A percentile compares a stretch with the other conserved stretches of the same genome.
These are phyloP conservation scores for Geotrichum aggregatum DNA, from an alignment of 1,139 yeast species.

Conservation along the genomic window DNA sequence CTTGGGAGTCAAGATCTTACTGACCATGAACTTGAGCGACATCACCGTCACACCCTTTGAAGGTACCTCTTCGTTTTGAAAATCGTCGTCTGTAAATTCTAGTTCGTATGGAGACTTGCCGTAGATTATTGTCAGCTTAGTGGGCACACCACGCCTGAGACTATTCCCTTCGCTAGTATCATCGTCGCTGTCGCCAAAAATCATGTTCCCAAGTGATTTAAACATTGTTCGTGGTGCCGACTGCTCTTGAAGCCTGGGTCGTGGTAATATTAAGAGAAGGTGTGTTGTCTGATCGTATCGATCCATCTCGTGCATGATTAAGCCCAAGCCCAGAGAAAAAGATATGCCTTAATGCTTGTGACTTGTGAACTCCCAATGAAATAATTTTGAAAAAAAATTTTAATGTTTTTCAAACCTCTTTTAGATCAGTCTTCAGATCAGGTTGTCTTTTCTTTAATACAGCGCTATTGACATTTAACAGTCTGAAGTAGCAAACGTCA, in stretches of 20 bases:
- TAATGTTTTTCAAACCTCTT: not conserved
- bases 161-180: not conserved
- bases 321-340: not conserved
- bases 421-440: not conserved
- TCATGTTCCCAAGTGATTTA: conserved; percentile 18
- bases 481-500: no score
- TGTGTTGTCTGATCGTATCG: not conserved
- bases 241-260: no score
- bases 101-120: conserved; percentile 15
- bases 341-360: not conserved
- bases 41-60: conserved; percentile 20
- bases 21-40: conserved; percentile 17
- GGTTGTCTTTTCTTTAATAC: no score
- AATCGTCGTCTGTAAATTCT: conserved; percentile 21
- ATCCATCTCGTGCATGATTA: no score
- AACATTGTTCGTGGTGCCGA: no score
- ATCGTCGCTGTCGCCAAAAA: conserved; percentile 9
- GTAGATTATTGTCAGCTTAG: conserved; percentile 14
- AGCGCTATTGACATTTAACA: no score
- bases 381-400: not conserved
- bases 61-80: conserved; percentile 18
- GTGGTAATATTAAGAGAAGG: not conserved
- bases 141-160: conserved; percentile 8
- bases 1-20: conserved; percentile 20
- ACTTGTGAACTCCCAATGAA: conserved; percentile 10